These are phyloP conservation scores for Kandelia obovata DNA, from an alignment of 345 rosid species.

Conservation along the genomic window DNA sequence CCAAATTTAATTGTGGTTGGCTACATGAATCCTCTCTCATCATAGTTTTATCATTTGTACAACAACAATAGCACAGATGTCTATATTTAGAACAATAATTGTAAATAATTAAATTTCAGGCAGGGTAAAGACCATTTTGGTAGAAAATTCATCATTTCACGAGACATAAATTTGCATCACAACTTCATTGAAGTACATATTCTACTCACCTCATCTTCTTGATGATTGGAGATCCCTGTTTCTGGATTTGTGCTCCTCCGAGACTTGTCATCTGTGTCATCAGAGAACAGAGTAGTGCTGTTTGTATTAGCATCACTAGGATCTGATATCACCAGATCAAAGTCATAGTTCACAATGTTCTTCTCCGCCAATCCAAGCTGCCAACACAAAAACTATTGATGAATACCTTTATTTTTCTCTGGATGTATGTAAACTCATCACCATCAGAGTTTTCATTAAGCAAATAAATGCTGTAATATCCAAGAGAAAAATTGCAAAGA, in stretches of 20 bases:
- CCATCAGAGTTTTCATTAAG: no score
- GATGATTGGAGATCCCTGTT: slow-evolving; percentile 51
- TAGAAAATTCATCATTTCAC: neutral
- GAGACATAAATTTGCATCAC: neutral
- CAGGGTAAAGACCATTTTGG: neutral
- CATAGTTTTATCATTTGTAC: neutral
- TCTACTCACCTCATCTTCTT: slow-evolving; percentile 69
- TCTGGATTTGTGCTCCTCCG: slow-evolving; percentile 56
- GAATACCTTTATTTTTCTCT: slow-evolving; percentile 1
- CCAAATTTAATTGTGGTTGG: neutral
- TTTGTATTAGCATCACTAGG: slow-evolving; percentile 95
- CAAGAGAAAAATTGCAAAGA: no score
- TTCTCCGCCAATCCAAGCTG: slow-evolving; percentile 97
- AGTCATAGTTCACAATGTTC: slow-evolving; percentile 77
- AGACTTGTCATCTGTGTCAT: slow-evolving; percentile 91
- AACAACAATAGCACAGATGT: no score
- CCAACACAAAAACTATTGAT: slow-evolving; percentile 30
- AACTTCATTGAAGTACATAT: neutral
- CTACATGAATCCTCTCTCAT: neutral
- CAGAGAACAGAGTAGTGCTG: slow-evolving; percentile 84
- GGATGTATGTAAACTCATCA: no score
- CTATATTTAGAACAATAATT: no score
- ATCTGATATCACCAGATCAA: slow-evolving; percentile 82
- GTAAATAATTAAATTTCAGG: no score
- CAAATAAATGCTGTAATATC: no score